Conservation (phyloP, 2,329 filamentous ascomycete species). For the Paradendryphiella salina region DNA sequence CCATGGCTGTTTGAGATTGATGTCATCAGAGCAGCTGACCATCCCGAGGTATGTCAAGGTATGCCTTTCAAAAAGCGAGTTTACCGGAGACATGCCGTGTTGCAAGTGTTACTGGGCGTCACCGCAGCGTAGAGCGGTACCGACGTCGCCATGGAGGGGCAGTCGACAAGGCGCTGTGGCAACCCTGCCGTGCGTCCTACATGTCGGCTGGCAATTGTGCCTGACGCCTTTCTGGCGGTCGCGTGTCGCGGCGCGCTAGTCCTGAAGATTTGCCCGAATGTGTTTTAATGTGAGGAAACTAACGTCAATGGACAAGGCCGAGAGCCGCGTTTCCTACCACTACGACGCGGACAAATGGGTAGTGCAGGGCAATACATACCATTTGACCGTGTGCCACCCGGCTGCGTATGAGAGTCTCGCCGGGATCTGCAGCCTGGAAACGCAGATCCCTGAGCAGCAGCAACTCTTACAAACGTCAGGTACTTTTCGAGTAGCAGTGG, state of each 20-base stretch:
- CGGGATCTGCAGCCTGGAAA: conserved; percentile 9
- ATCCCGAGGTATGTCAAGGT: conserved; percentile 9
- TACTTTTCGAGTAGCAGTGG: neutral
- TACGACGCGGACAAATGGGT: conserved; percentile 21
- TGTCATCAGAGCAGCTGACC: conserved; percentile 25
- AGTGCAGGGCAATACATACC: conserved; percentile 12
- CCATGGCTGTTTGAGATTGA: conserved; percentile 22
- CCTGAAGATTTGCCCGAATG: conserved; percentile 2
- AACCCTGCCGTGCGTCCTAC: neutral
- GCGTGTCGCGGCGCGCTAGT: conserved; percentile 26
- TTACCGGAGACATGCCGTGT: conserved; percentile 16
- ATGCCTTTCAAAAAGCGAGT: conserved; percentile 3
- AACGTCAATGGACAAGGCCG: conserved; percentile 10
- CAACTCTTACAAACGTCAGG: conserved; percentile 1
- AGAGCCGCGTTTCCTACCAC: conserved; percentile 16
- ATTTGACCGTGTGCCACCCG: conserved; percentile 11
- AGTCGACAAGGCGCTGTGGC: neutral
- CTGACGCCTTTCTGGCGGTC: conserved; percentile 31
- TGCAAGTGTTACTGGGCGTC: conserved; percentile 16
- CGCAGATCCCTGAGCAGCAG: conserved; percentile 15
- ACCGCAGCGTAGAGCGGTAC: conserved; percentile 13
- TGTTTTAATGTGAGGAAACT: conserved; percentile 15
- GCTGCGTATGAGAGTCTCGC: conserved; percentile 11
- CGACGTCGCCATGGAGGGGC: conserved; percentile 7
- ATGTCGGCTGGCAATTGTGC: conserved; percentile 19